Evolutionary conservation across 192 early-diverging fungal species (phyloP), one percentile per base, ranked within the genome.

Genomic region (Podila epigama): DNA sequence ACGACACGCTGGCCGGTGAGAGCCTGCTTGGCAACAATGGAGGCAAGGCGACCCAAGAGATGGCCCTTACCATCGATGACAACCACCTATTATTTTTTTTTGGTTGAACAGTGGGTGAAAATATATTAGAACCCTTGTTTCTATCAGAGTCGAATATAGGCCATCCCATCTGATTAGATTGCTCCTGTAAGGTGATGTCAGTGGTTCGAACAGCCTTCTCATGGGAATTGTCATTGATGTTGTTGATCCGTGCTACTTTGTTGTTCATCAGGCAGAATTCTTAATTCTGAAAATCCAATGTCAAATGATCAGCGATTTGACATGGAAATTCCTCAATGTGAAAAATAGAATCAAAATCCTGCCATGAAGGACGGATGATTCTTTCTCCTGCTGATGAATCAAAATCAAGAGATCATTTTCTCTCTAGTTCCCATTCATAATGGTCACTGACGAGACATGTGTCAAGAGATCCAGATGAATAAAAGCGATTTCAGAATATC

Each of bases 21-120:
- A 69, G 93, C 85, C 90, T 98, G 93, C 92, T 99, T 98, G 83
- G 97, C 95, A 75, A 98, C 92, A 80, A 95, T 96, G 64, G 97
- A 92, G 78, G 97, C 93, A 69, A 99, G 90, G 73, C 97, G 96
- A 85, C 97, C 97, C 75, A 99, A 86, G 70, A 99, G 89, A 88
- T 99, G 97, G 81, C 93, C 97, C 89, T 99, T 99, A 85, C 87
- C 97, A 89, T 99, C 97, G 87, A 99, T 94, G 84, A 99, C 93
- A 88, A 96, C 88, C 83, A 96, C 93, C 95, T 99, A 85, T 58
- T 52, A 15, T 48, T 22, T 25, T 48, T 48, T 48, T 18, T 48
- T 20, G 44, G 44, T 48, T 48, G n/a, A 22, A n/a, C n/a, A n/a
- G n/a, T n/a, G n/a, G 44, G 11, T 48, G 44, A 25, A 22, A 22